Conservation (phyloP, 306 rosid genomes). For the Lathyrus sativus region DNA sequence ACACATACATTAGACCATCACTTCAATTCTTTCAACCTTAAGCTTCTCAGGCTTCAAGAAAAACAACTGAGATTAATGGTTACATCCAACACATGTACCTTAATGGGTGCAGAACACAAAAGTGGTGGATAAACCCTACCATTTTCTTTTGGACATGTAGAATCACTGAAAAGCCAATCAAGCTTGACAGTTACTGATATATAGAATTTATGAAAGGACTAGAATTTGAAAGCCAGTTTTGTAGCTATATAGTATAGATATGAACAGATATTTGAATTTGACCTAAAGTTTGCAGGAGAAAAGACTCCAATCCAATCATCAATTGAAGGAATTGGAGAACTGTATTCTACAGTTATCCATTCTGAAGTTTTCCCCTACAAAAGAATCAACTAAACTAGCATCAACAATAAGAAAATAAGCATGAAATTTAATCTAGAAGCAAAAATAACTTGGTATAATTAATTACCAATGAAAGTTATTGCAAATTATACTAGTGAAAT, state of each 20-base stretch:
- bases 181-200: neutral
- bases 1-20: slow-evolving; percentile 21
- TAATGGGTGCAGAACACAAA: slow-evolving; percentile 75
- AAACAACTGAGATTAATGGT: slow-evolving; percentile 17
- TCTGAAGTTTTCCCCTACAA: slow-evolving; percentile 66
- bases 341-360: slow-evolving; percentile 63
- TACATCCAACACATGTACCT: slow-evolving; percentile 51
- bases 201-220: too few relatives aligned
- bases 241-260: too few relatives aligned
- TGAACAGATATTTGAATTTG: neutral
- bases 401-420: slow-evolving; percentile 9
- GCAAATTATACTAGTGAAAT: neutral
- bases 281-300: slow-evolving; percentile 92
- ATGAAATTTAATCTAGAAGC: neutral
- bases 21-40: neutral
- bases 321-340: slow-evolving; percentile 67
- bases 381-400: slow-evolving; percentile 15
- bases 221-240: too few relatives aligned
- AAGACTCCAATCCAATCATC: slow-evolving; percentile 91
- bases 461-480: neutral
- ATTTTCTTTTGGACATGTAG: slow-evolving; percentile 63
- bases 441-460: too few relatives aligned
- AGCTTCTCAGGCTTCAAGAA: neutral
- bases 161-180: slow-evolving; percentile 50
- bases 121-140: slow-evolving; percentile 55